Base-by-base conservation (phyloP, 139 green algal genomes). In the Pycnococcus provasolii region DNA sequence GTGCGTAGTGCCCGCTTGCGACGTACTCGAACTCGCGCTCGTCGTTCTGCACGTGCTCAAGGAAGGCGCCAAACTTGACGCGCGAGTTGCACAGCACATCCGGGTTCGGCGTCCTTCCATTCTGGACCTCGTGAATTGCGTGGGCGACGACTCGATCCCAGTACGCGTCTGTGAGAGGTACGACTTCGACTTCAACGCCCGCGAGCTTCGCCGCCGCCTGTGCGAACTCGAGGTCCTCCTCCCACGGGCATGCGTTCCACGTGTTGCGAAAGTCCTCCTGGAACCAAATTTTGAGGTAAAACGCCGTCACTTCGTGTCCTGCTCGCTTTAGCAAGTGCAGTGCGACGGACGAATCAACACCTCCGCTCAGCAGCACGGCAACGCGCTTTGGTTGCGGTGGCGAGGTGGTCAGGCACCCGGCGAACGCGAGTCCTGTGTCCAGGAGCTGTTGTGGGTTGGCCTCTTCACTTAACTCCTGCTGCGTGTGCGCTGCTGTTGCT, bases 51-150 rank as follows among this genome's bases (percentile, higher is more conserved):
- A 97, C 68, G 63, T 86, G 80, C 60, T 95, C 89, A 8, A 82
- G 79, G 67, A 97, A 97, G 0, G 90, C 90, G 3, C 92, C 91
- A 77, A 96, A 94, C 75, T 95, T 94, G 42, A 94, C 77, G 47
- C 81, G 68, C 1, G 81, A 90, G 83, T 99, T 99, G 85, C 93
- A 99, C 2, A 96, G 77, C 42, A 99, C 81, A 77, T 99, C 93
- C 1, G 93, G 93, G 77, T 99, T 99, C 45, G 93, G 93, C 3
- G 93, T 99, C 52, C 87, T 80, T 1, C 93, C 93, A 2, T 70
- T 74, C 13, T 80, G 74, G 50, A 98, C 92, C 70, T 96, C 85
- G 0, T 40, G 46, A 40, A 98, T 81, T 71, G 78, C 87, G 68
- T 91, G 74, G 3, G 75, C 59, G 8, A 67, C 62, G 39, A 75